phyloP scores from a whole-genome alignment of 2,329 filamentous ascomycete genomes.

The Xylaria sp. region DNA sequence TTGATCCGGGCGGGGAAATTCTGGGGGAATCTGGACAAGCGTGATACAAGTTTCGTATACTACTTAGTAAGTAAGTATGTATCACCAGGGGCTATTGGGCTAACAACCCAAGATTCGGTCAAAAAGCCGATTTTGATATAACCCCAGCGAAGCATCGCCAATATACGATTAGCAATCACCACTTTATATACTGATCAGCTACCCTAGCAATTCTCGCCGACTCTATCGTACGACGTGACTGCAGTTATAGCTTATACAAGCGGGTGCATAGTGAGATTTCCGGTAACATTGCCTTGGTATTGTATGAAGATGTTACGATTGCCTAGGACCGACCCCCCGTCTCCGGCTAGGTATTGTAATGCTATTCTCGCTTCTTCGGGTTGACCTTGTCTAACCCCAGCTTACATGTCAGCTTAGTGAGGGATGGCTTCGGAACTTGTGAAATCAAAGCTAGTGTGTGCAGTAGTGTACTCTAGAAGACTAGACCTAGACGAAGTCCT shows the following conservation, averaged over 20 bases:
- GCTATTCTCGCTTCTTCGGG: not conserved
- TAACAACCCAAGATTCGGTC: not conserved
- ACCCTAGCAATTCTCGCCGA: not conserved
- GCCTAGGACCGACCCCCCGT: not conserved
- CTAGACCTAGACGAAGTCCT: not conserved
- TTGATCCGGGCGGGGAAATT: not conserved
- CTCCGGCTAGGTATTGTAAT: not conserved
- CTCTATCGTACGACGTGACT: not conserved
- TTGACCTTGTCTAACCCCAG: not conserved
- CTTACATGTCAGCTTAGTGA: slow-evolving; percentile 1
- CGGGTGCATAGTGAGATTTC: not conserved
- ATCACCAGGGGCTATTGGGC: not conserved
- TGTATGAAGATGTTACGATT: not conserved
- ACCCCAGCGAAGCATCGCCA: not conserved
- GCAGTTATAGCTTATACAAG: not conserved
- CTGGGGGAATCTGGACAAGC: not conserved
- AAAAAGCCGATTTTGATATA: not conserved
- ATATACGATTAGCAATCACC: not conserved
- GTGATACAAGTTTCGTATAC: not conserved
- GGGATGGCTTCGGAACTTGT: not conserved
- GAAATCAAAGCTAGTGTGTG: not conserved
- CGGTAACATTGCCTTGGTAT: not conserved
- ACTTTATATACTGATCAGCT: not conserved
- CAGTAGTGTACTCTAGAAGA: not conserved
- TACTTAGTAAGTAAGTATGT: not conserved